Percentiles rank a stretch among this genome's conserved stretches.
Evolutionary conservation across 306 rosid genomes (phyloP).

Genomic region (Dryas alaskensis): DNA sequence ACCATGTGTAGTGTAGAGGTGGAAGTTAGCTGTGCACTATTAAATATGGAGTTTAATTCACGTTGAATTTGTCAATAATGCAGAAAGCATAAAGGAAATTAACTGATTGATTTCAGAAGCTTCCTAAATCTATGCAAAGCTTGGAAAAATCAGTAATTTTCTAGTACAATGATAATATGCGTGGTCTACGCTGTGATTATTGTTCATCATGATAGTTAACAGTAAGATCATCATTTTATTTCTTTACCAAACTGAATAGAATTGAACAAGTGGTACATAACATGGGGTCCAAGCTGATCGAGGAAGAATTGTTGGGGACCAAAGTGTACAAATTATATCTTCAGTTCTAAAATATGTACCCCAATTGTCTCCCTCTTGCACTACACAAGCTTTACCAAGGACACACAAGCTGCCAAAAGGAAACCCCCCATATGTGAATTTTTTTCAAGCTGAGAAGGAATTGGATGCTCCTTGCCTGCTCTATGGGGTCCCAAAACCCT

Average conservation of each 20-base stretch:
- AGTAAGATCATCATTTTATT: neutral
- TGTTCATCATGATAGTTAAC: slow-evolving; percentile 6
- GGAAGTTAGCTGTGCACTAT: slow-evolving; percentile 2
- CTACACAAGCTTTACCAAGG: slow-evolving; percentile 27
- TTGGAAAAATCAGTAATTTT: slow-evolving; percentile 11
- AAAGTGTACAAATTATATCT: slow-evolving; percentile 30
- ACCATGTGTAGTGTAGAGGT: neutral
- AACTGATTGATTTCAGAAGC: slow-evolving; percentile 19
- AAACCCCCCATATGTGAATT: slow-evolving; percentile 5
- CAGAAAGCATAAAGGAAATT: neutral
- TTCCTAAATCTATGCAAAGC: slow-evolving; percentile 20
- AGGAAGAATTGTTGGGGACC: slow-evolving; percentile 31
- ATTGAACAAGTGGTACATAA: neutral
- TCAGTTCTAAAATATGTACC: slow-evolving; percentile 24
- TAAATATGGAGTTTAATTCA: neutral
- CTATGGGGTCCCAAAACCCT: slow-evolving; percentile 9
- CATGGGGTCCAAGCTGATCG: slow-evolving; percentile 24
- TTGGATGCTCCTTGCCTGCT: slow-evolving; percentile 18
- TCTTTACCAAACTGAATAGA: neutral
- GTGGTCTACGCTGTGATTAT: slow-evolving; percentile 15
- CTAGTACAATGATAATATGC: slow-evolving; percentile 1
- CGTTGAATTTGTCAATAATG: neutral
- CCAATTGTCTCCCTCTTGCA: slow-evolving; percentile 35
- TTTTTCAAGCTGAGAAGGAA: neutral
- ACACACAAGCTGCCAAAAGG: slow-evolving; percentile 31